A percentile compares a stretch with the other conserved stretches of the same genome.
phyloP scores from a whole-genome alignment of 2,329 filamentous ascomycete genomes.

The Phoma sp. region DNA sequence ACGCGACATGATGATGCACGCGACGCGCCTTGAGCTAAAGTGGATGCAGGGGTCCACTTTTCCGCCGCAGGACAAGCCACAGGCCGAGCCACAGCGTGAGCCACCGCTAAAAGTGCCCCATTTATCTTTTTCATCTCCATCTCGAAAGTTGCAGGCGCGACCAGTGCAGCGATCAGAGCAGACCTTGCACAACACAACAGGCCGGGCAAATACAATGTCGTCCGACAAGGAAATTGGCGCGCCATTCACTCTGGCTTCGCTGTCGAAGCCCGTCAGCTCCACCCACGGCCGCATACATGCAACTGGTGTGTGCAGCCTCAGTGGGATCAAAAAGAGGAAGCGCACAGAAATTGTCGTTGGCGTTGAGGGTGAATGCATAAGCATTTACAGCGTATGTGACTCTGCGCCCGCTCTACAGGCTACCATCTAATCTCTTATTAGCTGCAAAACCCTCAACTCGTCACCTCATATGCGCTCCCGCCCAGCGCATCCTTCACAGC shows the following conservation, averaged over 20 bases:
- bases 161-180: conserved; percentile 30
- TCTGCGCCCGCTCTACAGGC: conserved; percentile 1
- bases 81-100: neutral
- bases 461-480: conserved; percentile 68
- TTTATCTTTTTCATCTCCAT: conserved; percentile 10
- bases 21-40: conserved; percentile 21
- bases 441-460: conserved; percentile 67
- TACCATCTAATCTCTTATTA: conserved; percentile 38
- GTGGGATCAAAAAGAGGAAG: conserved; percentile 66
- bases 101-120: conserved; percentile 10
- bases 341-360: conserved; percentile 67
- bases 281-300: conserved; percentile 51
- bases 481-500: conserved; percentile 65
- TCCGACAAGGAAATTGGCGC: conserved; percentile 46
- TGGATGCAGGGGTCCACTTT: conserved; percentile 4
- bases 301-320: conserved; percentile 61
- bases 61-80: neutral
- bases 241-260: conserved; percentile 52
- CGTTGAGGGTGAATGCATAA: conserved; percentile 67
- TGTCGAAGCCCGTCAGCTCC: conserved; percentile 53
- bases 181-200: conserved; percentile 23
- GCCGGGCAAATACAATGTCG: conserved; percentile 47
- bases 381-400: conserved; percentile 66
- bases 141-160: conserved; percentile 23
- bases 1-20: conserved; percentile 17